Percentiles rank a stretch among this genome's conserved stretches.
phyloP scores from a whole-genome alignment of 176 grass and related monocot genomes.

The Oryza glumipatula region DNA sequence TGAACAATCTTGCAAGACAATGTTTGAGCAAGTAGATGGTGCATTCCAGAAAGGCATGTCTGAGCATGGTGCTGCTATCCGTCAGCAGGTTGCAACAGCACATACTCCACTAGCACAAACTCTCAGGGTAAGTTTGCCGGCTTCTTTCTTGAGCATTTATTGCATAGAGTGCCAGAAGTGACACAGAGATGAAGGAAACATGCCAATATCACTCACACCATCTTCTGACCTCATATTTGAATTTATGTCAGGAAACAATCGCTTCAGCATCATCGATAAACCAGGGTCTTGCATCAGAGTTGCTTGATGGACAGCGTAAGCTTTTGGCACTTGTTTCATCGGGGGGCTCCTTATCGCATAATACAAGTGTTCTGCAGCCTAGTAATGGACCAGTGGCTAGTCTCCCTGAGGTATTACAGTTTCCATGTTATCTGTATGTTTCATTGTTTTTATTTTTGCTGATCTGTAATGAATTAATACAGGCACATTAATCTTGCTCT shows the following conservation, averaged over 20 bases:
- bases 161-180: conserved; percentile 2
- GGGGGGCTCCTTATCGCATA: conserved; percentile 51
- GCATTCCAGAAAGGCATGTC: conserved; percentile 91
- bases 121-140: conserved; percentile 63
- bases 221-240: conserved; percentile 34
- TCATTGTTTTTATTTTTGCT: not conserved
- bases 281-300: conserved; percentile 71
- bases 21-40: conserved; percentile 86
- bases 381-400: conserved; percentile 56
- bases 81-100: conserved; percentile 67
- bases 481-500: not conserved
- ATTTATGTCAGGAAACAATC: conserved; percentile 75
- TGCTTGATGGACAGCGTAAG: conserved; percentile 84
- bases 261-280: conserved; percentile 74
- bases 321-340: conserved; percentile 74
- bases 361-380: conserved; percentile 53
- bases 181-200: not conserved
- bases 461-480: not conserved
- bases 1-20: conserved; percentile 85
- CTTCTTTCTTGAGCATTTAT: conserved; percentile 9
- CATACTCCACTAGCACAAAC: conserved; percentile 82
- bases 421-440: not conserved
- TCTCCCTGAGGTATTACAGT: conserved; percentile 54
- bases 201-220: not conserved
- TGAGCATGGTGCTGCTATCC: conserved; percentile 69